Percentiles rank a stretch among this genome's conserved stretches.
phyloP scores from a whole-genome alignment of 2,329 filamentous ascomycete species.

The Tolypocladium guangdongense region DNA sequence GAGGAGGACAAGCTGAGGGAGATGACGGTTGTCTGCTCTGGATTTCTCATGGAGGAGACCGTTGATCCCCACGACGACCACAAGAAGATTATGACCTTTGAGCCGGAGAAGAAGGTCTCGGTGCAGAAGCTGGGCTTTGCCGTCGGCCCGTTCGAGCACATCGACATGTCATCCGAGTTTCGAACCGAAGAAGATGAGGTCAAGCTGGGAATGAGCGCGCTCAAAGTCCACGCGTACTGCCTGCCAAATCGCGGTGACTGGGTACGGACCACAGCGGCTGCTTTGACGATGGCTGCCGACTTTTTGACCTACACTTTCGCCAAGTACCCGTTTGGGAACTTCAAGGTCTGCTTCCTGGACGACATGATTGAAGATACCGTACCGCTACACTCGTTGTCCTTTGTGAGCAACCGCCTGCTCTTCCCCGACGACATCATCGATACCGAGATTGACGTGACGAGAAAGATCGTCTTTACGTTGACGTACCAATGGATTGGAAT shows the following conservation, averaged over 20 bases:
- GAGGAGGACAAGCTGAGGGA: constrained; percentile 83
- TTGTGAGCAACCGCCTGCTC: constrained; percentile 78
- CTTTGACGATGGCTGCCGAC: constrained; percentile 80
- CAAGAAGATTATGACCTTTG: constrained; percentile 83
- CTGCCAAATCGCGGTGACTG: constrained; percentile 73
- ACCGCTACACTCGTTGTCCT: constrained; percentile 70
- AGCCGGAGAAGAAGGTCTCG: constrained; percentile 61
- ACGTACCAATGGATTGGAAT: constrained; percentile 93
- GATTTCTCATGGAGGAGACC: constrained; percentile 75
- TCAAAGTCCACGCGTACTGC: constrained; percentile 86
- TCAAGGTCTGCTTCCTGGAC: constrained; percentile 90
- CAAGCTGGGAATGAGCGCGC: constrained; percentile 75
- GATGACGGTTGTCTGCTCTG: constrained; percentile 83
- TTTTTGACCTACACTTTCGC: constrained; percentile 82
- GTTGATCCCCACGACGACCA: constrained; percentile 64
- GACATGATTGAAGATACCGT: constrained; percentile 68
- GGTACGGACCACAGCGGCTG: constrained; percentile 75
- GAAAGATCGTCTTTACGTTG: constrained; percentile 70
- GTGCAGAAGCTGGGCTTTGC: constrained; percentile 89
- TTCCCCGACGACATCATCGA: constrained; percentile 82
- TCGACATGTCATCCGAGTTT: constrained; percentile 76
- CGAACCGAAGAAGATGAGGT: constrained; percentile 87
- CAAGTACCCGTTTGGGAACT: constrained; percentile 82
- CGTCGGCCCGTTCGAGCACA: constrained; percentile 87
- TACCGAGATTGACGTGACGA: constrained; percentile 68